Base-by-base conservation (phyloP, 495 filamentous ascomycete species). In the Tuber magnatum region DNA sequence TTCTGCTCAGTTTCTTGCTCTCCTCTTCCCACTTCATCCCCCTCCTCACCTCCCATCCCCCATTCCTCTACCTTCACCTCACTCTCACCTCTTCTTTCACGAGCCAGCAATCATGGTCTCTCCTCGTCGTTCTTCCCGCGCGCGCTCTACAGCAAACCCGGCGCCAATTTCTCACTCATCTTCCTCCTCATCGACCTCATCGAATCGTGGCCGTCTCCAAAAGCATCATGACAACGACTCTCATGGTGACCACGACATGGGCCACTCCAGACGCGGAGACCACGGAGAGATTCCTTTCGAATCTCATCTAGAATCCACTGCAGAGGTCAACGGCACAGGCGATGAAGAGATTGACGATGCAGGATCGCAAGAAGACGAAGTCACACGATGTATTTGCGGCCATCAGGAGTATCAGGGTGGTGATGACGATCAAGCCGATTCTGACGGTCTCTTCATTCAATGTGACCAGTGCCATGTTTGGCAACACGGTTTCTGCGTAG, bases 401-500 rank as follows among this genome's bases (percentile, higher is more conserved):
- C 89, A 92, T 80, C 93, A 93, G 81, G 95, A 99, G 28, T 98
- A 98, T 84, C 95, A 95, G 69, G 96, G 96, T 76, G 88, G 90
- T 76, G 86, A 89, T 72, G 91, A 94, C 80, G 86, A 90, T 71
- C 84, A 93, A 70, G 88, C 90, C 41, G 94, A 98, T 80, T 86
- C 92, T 70, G 94, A 95, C 51, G 94, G 94, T 24, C 91, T 98
- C 84, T 99, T 97, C 83, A 94, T 99, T 76, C 95, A 98, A 86
- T 99, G 95, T 88, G 95, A 99, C 84, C 86, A 89, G 70, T 99
- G 95, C 85, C 96, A 97, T 83, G 95, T 97, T 73, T 99, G 95
- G 95, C 95, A 99, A 82, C 95, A 99, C 81, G 96, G 95, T 82
- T 94, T 93, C 74, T 99, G 95, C 84, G 96, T 99, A 71, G 95